Evolutionary conservation across 345 rosid species (phyloP), one percentile per base, ranked within the genome.

Genomic region (Xanthoceras sorbifolium): DNA sequence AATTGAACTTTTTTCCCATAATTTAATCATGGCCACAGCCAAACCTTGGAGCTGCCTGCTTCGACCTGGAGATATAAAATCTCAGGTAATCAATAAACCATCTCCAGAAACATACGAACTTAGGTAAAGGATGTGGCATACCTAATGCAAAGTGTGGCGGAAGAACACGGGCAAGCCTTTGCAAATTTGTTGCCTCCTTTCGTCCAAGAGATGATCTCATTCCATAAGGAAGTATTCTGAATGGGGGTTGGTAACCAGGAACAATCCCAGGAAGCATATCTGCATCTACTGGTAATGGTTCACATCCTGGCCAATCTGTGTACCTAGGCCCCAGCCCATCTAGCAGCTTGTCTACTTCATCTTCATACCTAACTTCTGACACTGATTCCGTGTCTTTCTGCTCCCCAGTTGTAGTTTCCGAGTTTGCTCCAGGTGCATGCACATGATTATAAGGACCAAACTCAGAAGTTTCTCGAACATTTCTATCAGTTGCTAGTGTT

Each of bases 61-160:
- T 84, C 98, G 85, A 72, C 99, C 99, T 93, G 82, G 67, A 84
- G 48, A 79, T n/a, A 57, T 42, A 78, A 74, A 52, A 72, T 79
- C 63, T 46, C 69, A 57, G 64, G 73, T 32, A 71, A 64, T 55
- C 69, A 72, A 50, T 72, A 76, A 44, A 68, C 31, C 34, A 69
- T 64, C 31, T 75, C 70, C 62, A 70, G 46, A 9, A 22, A 52
- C 71, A 59, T 60, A 67, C 22, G 28, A 46, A 62, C 23, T 57
- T 28, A 57, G 1, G 17, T 10, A 54, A 69, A 67, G 38, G 70
- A 77, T 72, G 73, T 25, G 25, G 75, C 84, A 77, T 85, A 94
- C 98, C 99, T 81, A 93, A 79, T 42, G 96, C 97, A 85, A 95
- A 95, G 78, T 95, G 99, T 38, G 99, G 99, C 82, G 98, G 97